Conservation (phyloP, 352 stramenopile genomes). For the Aphanomyces astaci region DNA sequence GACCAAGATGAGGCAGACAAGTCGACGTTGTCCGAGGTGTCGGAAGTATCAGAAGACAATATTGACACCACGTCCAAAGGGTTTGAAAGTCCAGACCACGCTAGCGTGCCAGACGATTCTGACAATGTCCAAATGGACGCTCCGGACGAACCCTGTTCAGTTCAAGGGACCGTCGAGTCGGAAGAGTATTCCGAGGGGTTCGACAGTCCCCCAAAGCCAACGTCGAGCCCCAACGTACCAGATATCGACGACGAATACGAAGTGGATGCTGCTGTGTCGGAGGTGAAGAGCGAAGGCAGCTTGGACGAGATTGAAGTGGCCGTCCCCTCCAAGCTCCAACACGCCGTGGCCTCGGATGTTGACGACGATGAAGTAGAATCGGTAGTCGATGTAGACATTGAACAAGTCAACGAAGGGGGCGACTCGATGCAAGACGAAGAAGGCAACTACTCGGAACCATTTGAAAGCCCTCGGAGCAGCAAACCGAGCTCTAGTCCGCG, state of each 20-base stretch:
- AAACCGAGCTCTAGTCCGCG: not conserved
- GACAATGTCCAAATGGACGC: not conserved
- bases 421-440: not conserved
- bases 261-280: not conserved
- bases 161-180: not conserved
- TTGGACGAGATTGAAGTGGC: not conserved
- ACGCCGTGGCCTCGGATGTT: not conserved
- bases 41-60: not conserved
- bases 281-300: not conserved
- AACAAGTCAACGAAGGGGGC: too few species aligned
- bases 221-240: not conserved
- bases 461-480: not conserved
- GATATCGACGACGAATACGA: not conserved
- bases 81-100: not conserved
- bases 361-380: not conserved
- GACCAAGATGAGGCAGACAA: not conserved
- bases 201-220: constrained; percentile 2
- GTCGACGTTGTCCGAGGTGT: too few species aligned
- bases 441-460: not conserved
- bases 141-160: too few species aligned
- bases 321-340: not conserved
- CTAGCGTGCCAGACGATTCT: not conserved
- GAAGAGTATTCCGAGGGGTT: constrained; percentile 7
- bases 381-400: too few species aligned
- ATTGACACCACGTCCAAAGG: not conserved